Base-by-base conservation (phyloP, 2,329 filamentous ascomycete species). In the Clarireedia paspali region DNA sequence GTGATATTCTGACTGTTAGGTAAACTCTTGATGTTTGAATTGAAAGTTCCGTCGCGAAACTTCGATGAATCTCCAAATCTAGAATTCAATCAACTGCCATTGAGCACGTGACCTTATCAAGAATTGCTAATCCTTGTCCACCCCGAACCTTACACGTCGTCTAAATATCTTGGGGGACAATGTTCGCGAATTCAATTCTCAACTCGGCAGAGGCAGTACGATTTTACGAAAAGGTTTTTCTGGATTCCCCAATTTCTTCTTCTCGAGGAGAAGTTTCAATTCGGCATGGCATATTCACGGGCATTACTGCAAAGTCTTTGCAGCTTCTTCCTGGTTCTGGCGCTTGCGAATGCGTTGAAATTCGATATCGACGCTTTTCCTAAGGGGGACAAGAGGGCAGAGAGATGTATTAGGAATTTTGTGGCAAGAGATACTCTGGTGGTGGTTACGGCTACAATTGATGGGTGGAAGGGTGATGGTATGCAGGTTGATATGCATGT, bases 341-440 rank as follows among this genome's bases (percentile, higher is more conserved):
- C 76, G 58, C 75, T 75, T 62, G 74, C 76, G 20, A 73, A 78
- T 63, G 91, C 91, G 58, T 84, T 99, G 67, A 96, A 95, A 77
- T 96, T 99, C 80, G 94, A 99, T 68, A 83, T 99, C 59, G 74
- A 82, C 66, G 89, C 91, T 46, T 80, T 84, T 62, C 73, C 75
- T 52, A 77, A 81, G 59, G 79, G 81, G 71, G 83, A 86, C 66
- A 77, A 77, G 60, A 83, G 80, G 68, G 82, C 85, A 69, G 88
- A 92, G 75, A 83, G 92, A 76, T 99, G 94, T 77, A 88, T 99
- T 72, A 84, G 92, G 71, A 99, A 99, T 77, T 99, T 96, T 72
- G 91, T 96, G 63, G 81, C 83, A 59, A 88, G 84, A 74, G 91
- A 96, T 70, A 95, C 94, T 62, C 77, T 99, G 63, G 94, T 99